Evolutionary conservation across 2,329 filamentous ascomycete genomes (phyloP).

Genomic region (Chaetomiaceae sp.): DNA sequence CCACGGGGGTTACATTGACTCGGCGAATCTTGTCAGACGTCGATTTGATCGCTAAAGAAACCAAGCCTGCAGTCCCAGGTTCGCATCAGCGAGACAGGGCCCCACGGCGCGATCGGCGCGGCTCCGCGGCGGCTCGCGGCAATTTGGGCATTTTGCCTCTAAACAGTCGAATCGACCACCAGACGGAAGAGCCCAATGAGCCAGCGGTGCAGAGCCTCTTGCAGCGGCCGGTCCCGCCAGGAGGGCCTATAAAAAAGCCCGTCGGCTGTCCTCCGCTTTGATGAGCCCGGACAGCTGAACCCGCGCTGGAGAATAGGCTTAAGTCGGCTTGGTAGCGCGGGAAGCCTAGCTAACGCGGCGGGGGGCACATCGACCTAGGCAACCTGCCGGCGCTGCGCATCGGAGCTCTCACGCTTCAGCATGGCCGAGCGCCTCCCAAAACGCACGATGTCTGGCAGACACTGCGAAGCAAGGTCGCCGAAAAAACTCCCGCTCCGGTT

Average conservation of each 20-base stretch:
- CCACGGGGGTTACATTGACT: slow-evolving; percentile 13
- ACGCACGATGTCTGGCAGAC: too few species aligned
- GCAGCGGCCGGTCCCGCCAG: slow-evolving; percentile 13
- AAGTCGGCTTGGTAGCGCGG: neutral
- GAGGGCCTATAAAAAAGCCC: slow-evolving; percentile 5
- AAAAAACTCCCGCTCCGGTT: too few species aligned
- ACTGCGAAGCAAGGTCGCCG: too few species aligned
- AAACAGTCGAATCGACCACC: slow-evolving; percentile 13
- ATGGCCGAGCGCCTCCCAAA: too few species aligned
- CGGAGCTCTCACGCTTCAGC: too few species aligned
- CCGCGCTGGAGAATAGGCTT: neutral
- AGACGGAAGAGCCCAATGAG: neutral
- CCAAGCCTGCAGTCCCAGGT: slow-evolving; percentile 1
- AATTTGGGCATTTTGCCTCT: slow-evolving; percentile 21
- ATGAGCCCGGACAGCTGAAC: neutral
- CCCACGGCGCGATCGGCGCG: slow-evolving; percentile 13
- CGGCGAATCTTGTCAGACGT: slow-evolving; percentile 16
- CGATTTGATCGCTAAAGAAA: slow-evolving; percentile 2
- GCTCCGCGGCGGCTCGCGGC: slow-evolving; percentile 21
- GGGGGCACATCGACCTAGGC: too few species aligned
- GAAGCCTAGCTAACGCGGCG: neutral
- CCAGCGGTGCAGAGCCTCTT: slow-evolving; percentile 13
- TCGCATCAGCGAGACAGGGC: neutral
- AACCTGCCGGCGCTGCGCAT: too few species aligned
- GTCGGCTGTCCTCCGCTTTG: too few species aligned